These are phyloP conservation scores for Ambrosia hybrid DNA, from an alignment of 140 eudicot genomes.

Conservation along the genomic window DNA sequence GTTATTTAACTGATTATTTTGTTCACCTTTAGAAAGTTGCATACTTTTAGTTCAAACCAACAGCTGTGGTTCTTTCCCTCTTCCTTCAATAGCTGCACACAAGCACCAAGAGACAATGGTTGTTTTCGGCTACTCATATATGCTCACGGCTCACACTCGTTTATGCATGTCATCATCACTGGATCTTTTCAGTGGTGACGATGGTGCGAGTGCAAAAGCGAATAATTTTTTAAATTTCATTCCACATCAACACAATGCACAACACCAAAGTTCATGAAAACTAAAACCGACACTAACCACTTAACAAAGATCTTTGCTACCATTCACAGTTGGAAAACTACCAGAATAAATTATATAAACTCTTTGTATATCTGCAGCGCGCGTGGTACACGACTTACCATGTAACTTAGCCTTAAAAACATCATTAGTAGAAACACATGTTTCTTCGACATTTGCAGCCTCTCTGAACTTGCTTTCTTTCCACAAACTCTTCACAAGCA, in stretches of 20 bases:
- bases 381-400: slow-evolving; percentile 50
- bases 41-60: too few species aligned
- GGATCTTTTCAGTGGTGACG: too few species aligned
- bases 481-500: slow-evolving; percentile 86
- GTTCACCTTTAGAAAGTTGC: background rate
- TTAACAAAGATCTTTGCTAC: slow-evolving; percentile 22
- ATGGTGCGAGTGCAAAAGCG: too few species aligned
- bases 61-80: too few species aligned
- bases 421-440: slow-evolving; percentile 34
- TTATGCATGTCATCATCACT: too few species aligned
- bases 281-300: background rate
- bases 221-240: background rate
- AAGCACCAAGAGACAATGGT: too few species aligned
- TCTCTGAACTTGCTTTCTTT: slow-evolving; percentile 80
- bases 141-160: too few species aligned
- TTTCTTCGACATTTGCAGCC: slow-evolving; percentile 85
- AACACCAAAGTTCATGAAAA: background rate
- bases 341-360: slow-evolving; percentile 41
- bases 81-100: too few species aligned
- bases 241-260: background rate
- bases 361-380: slow-evolving; percentile 48
- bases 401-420: slow-evolving; percentile 46
- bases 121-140: too few species aligned
- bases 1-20: too few species aligned
- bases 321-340: slow-evolving; percentile 26